Conservation (phyloP, 345 rosid genomes). For the Linum usitatissimum region DNA sequence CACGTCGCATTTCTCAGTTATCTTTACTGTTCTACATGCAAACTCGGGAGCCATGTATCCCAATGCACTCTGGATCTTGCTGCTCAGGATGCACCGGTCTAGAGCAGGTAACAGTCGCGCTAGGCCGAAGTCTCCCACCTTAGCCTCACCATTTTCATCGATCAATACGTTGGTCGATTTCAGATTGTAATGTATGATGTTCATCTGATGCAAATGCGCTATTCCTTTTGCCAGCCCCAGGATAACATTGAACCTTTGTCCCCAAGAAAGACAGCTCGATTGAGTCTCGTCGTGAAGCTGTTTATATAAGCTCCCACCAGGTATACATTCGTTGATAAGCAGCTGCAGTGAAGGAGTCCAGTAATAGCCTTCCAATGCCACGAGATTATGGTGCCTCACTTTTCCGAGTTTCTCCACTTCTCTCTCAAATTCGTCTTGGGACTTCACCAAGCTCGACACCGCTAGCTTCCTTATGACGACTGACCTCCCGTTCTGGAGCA, state of each 20-base stretch:
- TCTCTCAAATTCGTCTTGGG: constrained; percentile 87
- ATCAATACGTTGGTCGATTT: constrained; percentile 86
- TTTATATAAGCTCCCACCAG: constrained; percentile 80
- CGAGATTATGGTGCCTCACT: constrained; percentile 66
- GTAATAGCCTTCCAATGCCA: constrained; percentile 87
- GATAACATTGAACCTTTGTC: constrained; percentile 71
- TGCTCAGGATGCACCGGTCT: constrained; percentile 80
- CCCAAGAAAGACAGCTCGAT: constrained; percentile 61
- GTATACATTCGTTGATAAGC: constrained; percentile 70
- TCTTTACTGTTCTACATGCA: constrained; percentile 88
- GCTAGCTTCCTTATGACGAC: constrained; percentile 97
- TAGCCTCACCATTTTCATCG: constrained; percentile 68
- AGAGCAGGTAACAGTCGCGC: constrained; percentile 88
- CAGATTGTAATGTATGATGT: constrained; percentile 85
- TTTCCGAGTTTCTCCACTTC: constrained; percentile 87
- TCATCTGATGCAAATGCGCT: constrained; percentile 70
- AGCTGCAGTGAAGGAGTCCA: constrained; percentile 97
- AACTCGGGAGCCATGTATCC: constrained; percentile 99
- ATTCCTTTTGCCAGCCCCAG: constrained; percentile 83
- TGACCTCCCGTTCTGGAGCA: constrained; percentile 59
- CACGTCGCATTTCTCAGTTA: constrained; percentile 90
- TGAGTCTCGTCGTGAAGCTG: constrained; percentile 69
- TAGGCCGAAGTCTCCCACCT: constrained; percentile 85
- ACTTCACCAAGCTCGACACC: constrained; percentile 90
- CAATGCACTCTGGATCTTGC: constrained; percentile 92